Evolutionary conservation across 129 eudicot species (phyloP).

Genomic region (Flaveria bidentis): DNA sequence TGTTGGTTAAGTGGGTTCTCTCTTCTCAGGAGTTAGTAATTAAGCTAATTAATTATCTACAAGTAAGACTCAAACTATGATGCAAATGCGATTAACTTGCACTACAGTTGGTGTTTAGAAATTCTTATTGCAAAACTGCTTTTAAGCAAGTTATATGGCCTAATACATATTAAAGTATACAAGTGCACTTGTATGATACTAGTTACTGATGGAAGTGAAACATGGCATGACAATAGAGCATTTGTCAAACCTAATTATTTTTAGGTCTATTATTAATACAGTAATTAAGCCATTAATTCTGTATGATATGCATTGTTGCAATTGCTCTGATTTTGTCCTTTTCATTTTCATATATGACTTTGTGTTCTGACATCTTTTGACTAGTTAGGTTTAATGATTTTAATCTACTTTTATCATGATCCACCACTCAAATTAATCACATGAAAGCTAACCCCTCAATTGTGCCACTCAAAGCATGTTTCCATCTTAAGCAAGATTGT

Average conservation of each 20-base stretch:
- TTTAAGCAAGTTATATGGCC: neutral
- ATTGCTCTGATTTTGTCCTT: neutral
- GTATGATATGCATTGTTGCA: neutral
- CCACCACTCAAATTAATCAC: constrained; percentile 5
- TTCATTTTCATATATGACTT: neutral
- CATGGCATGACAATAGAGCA: neutral
- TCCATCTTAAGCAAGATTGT: constrained; percentile 16
- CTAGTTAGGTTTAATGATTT: neutral
- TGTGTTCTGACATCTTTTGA: neutral
- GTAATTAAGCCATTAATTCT: neutral
- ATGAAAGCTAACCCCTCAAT: neutral
- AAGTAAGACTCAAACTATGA: neutral
- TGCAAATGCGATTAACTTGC: neutral
- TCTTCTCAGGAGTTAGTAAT: neutral
- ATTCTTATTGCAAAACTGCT: neutral
- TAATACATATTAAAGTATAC: neutral
- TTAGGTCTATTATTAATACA: neutral
- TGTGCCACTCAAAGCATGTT: neutral
- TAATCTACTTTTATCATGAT: neutral
- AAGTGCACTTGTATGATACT: neutral
- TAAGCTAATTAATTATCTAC: neutral
- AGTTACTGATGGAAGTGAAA: constrained; percentile 3
- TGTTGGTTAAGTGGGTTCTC: neutral
- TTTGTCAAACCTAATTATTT: neutral
- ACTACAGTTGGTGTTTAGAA: neutral